Percentiles rank a stretch among this genome's conserved stretches.
These are phyloP conservation scores for Stylosanthes scabra DNA, from an alignment of 331 rosid genomes.

Conservation along the genomic window DNA sequence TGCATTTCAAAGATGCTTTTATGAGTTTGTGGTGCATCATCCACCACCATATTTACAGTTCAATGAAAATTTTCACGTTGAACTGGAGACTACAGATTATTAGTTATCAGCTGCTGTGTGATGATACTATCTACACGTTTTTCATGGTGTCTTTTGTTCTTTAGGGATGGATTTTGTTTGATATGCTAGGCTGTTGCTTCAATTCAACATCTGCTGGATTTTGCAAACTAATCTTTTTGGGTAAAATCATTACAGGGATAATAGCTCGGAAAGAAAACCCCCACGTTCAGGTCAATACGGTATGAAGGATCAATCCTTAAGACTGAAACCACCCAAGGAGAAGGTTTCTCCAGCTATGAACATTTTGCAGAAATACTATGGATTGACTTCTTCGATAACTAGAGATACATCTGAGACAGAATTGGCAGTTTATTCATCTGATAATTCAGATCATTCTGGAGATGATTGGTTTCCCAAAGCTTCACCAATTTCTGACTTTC, in stretches of 20 bases:
- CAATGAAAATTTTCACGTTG: background rate
- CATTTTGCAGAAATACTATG: constrained; percentile 73
- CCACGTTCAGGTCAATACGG: constrained; percentile 51
- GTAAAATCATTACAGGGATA: constrained; percentile 57
- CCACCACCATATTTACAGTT: constrained; percentile 12
- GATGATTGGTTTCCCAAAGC: constrained; percentile 55
- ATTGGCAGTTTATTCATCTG: constrained; percentile 62
- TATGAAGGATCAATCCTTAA: constrained; percentile 49
- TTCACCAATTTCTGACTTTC: constrained; percentile 47
- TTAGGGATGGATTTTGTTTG: background rate
- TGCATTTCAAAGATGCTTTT: constrained; percentile 6
- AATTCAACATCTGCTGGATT: constrained; percentile 23
- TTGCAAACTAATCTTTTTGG: constrained; percentile 36
- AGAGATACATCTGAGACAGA: constrained; percentile 50
- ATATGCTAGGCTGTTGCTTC: background rate
- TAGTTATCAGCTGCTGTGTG: constrained; percentile 1
- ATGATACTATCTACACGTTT: constrained; percentile 7
- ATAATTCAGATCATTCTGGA: constrained; percentile 47
- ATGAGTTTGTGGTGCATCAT: constrained; percentile 2
- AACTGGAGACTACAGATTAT: constrained; percentile 18
- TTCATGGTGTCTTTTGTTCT: background rate
- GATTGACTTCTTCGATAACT: constrained; percentile 51
- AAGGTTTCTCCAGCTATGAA: constrained; percentile 68
- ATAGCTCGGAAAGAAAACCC: constrained; percentile 42
- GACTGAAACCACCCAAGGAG: constrained; percentile 57